Evolutionary conservation across 2,329 filamentous ascomycete genomes (phyloP), one percentile per base, ranked within the genome.

Genomic region (Monosporascus sp.): DNA sequence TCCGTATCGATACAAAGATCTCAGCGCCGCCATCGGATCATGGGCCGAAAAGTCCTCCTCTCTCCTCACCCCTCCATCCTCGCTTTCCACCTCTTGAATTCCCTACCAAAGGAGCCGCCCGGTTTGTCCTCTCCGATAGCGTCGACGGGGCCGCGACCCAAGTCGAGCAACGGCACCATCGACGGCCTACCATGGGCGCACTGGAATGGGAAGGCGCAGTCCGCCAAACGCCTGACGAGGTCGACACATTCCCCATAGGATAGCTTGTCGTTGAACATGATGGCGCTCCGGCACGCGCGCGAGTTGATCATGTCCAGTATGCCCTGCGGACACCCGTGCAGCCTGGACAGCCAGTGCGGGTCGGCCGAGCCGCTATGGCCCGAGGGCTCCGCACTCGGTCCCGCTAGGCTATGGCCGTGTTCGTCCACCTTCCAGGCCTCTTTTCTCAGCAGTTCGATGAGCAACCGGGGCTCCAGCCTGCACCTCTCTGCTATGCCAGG

Each of bases 241-340:
- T 68, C 65, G 9, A 71, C 60, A 60, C 90, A 93, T 58, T 90
- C 78, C 0, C 75, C 69, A 1, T 66, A 57, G 0, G 75, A 76
- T 7, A 94, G 71, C 6, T 72, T 65, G 63, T 95, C 90, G 61
- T 93, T 93, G 71, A 95, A 95, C 88, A 92, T 93, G 66, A 94
- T 85, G 2, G 90, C 88, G 37, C 87, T 90, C 51, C 88, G 79
- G 64, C 90, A 94, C 1, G 90, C 84, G 52, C 87, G 80, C 0
- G 88, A 91, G 64, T 91, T 86, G 5, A 93, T 72, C 65, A 93
- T 71, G 31, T 95, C 88, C 4, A 95, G 62, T 14, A 97, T 84
- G 0, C 87, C 86, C 26, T 79, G 76, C 0, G 93, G 92, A 61
- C 90, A 95, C 2, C 78, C 78, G 31, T 84, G 81, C 41, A 96